Evolutionary conservation across 768 basidiomycete species (phyloP).

Genomic region (Phylloporus arenicola): DNA sequence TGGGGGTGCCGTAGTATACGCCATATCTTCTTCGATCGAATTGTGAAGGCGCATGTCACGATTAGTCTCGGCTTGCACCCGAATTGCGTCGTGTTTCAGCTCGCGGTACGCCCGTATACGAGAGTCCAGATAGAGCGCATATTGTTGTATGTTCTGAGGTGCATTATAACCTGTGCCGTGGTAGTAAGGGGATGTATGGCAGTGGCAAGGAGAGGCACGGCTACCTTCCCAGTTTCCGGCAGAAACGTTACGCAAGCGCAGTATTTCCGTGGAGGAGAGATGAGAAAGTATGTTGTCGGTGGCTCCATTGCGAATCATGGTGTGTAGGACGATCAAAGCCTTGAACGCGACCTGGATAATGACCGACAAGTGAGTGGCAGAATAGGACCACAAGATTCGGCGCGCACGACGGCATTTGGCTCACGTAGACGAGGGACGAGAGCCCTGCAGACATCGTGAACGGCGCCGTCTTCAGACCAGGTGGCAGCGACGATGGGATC

Average conservation of each 20-base stretch:
- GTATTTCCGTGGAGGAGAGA: conserved; percentile 75
- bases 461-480: conserved; percentile 91
- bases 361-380: background rate
- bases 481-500: conserved; percentile 95
- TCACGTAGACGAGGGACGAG: conserved; percentile 81
- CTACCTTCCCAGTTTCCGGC: conserved; percentile 83
- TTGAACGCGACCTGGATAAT: conserved; percentile 87
- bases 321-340: conserved; percentile 90
- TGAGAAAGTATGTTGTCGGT: conserved; percentile 89
- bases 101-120: conserved; percentile 86
- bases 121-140: conserved; percentile 83
- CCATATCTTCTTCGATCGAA: conserved; percentile 58
- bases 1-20: conserved; percentile 26
- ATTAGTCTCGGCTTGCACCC: conserved; percentile 90
- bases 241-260: conserved; percentile 78
- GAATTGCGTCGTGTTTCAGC: conserved; percentile 89
- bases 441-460: conserved; percentile 90
- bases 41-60: conserved; percentile 66
- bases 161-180: conserved; percentile 64
- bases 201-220: conserved; percentile 10
- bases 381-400: background rate
- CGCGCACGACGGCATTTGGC: conserved; percentile 81
- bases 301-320: conserved; percentile 94
- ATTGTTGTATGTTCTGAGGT: conserved; percentile 81
- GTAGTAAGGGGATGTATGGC: background rate